phyloP scores from a whole-genome alignment of 2,329 filamentous ascomycete species.

The Cordyceps pruinosa region DNA sequence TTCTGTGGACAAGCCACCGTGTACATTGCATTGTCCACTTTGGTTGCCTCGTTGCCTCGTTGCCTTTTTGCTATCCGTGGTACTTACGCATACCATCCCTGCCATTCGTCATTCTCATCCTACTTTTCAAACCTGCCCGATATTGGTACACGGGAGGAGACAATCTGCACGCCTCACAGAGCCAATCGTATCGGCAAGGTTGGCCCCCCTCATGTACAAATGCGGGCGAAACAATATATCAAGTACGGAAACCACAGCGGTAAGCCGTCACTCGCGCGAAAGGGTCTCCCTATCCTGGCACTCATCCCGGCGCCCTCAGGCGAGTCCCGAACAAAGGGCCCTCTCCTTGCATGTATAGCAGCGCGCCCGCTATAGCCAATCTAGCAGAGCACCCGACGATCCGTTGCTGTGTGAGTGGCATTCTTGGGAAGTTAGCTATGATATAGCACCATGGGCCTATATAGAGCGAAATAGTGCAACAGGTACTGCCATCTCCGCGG shows the following conservation, averaged over 20 bases:
- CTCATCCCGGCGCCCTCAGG: not conserved
- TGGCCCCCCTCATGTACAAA: not conserved
- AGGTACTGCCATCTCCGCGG: not conserved
- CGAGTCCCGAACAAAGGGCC: not conserved
- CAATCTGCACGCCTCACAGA: slow-evolving; percentile 1
- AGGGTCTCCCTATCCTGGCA: not conserved
- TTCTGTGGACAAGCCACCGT: too few species aligned
- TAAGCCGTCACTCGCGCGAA: not conserved
- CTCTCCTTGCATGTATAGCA: not conserved
- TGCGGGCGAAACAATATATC: not conserved
- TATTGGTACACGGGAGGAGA: not conserved
- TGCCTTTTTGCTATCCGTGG: not conserved
- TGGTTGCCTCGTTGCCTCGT: not conserved
- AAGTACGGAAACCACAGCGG: not conserved
- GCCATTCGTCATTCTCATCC: not conserved
- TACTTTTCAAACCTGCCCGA: not conserved
- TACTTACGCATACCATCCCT: not conserved
- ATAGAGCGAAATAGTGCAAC: too few species aligned
- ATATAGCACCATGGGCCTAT: too few species aligned
- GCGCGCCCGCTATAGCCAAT: not conserved
- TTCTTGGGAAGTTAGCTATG: not conserved
- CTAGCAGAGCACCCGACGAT: slow-evolving; percentile 8
- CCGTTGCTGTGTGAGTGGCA: not conserved
- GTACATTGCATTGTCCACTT: not conserved
- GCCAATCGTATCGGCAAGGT: slow-evolving; percentile 8